Evolutionary conservation across 1,284 basidiomycete genomes (phyloP).

Genomic region (Sporisorium scitamineum): DNA sequence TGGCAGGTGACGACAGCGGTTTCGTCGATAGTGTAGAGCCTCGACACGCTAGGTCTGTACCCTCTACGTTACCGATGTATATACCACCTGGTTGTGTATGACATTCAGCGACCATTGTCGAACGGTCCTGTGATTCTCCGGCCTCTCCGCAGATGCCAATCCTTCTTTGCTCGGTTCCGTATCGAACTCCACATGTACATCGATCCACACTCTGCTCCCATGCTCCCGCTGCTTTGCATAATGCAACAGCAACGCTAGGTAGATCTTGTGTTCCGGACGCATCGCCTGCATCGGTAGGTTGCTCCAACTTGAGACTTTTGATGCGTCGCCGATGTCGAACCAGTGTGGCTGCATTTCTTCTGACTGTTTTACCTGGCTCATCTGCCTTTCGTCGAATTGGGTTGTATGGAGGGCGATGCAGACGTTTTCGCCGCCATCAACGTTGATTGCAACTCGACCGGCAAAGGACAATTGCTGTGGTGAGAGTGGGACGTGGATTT

Average conservation of each 20-base stretch:
- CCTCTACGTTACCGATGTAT: background rate
- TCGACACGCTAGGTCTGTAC: background rate
- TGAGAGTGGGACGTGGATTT: background rate
- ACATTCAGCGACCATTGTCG: constrained; percentile 11
- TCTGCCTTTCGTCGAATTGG: background rate
- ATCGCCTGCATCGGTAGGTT: background rate
- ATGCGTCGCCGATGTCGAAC: background rate
- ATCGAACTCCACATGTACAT: constrained; percentile 18
- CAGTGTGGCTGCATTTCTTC: constrained; percentile 4
- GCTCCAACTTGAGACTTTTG: background rate
- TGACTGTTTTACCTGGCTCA: background rate
- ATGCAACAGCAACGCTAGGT: background rate
- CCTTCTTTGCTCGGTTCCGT: constrained; percentile 1
- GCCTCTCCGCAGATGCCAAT: constrained; percentile 3
- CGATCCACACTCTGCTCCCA: background rate
- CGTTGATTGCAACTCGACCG: constrained; percentile 10
- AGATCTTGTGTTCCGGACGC: constrained; percentile 24
- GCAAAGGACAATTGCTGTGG: background rate
- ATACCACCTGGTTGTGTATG: background rate
- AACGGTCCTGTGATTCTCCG: constrained; percentile 25
- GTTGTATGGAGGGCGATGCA: constrained; percentile 13
- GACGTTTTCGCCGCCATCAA: constrained; percentile 16
- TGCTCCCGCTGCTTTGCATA: background rate
- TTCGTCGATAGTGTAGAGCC: background rate
- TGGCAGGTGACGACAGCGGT: constrained; percentile 17